These are phyloP conservation scores for Phylloporus rhodoxanthus DNA, from an alignment of 768 basidiomycete species.

Conservation along the genomic window DNA sequence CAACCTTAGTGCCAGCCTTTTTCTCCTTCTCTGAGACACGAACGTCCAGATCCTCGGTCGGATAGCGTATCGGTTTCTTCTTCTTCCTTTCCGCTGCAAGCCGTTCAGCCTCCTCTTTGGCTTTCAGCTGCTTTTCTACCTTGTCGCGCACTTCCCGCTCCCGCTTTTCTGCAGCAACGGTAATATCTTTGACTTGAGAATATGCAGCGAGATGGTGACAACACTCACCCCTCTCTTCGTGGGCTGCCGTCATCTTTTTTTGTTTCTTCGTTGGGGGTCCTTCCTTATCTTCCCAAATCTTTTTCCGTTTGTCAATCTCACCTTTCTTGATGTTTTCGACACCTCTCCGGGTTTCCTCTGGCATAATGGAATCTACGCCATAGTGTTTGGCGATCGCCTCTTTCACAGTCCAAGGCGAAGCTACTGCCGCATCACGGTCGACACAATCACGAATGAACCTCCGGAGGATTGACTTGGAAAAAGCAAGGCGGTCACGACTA, in stretches of 20 bases:
- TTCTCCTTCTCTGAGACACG: conserved; percentile 75
- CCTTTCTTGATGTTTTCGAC: conserved; percentile 78
- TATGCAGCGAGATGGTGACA: conserved; percentile 1
- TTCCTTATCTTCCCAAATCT: conserved; percentile 85
- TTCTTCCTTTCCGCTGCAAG: conserved; percentile 76
- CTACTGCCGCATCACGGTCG: conserved; percentile 84
- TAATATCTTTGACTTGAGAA: conserved; percentile 25
- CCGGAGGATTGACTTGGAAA: conserved; percentile 95
- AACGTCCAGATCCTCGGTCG: conserved; percentile 88
- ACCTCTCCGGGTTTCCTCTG: conserved; percentile 72
- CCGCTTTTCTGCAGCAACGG: conserved; percentile 49
- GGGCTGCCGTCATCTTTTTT: conserved; percentile 67
- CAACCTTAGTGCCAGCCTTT: conserved; percentile 65
- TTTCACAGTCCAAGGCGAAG: conserved; percentile 96
- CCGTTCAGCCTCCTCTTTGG: conserved; percentile 66
- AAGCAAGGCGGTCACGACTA: conserved; percentile 91
- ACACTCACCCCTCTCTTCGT: conserved; percentile 65
- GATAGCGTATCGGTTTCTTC: conserved; percentile 87
- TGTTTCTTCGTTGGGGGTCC: conserved; percentile 77
- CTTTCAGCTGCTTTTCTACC: conserved; percentile 56
- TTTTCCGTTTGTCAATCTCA: conserved; percentile 90
- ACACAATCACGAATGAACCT: conserved; percentile 96
- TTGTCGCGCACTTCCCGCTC: conserved; percentile 69
- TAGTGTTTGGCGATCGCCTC: conserved; percentile 76
- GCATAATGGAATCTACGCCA: conserved; percentile 80